Conservation (phyloP, 805 yeast genomes). For the Cyberlindnera petersonii region DNA sequence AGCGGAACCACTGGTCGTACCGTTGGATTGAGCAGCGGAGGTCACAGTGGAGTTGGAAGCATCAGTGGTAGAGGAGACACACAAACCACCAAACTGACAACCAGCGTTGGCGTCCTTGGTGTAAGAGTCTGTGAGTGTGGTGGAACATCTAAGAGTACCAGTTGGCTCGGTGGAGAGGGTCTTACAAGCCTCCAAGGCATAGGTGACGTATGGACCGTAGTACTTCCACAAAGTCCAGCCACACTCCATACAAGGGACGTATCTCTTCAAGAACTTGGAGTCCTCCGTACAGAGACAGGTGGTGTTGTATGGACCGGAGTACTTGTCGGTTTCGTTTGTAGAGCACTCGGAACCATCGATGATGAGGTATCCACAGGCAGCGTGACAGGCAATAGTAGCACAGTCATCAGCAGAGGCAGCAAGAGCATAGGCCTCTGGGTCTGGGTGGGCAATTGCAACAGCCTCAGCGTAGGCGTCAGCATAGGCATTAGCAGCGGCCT, state of each 20-base stretch:
- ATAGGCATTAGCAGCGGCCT: constrained; percentile 25
- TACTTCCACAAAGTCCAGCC: constrained; percentile 39
- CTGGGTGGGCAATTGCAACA: constrained; percentile 29
- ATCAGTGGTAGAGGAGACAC: constrained; percentile 9
- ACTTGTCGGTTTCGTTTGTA: constrained; percentile 18
- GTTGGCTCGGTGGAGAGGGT: constrained; percentile 34
- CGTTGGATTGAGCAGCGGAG: constrained; percentile 7
- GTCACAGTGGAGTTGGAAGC: constrained; percentile 2
- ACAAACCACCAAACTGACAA: constrained; percentile 19
- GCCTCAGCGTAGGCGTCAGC: constrained; percentile 29
- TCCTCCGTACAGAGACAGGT: constrained; percentile 32
- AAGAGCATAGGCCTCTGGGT: constrained; percentile 29
- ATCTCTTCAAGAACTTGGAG: constrained; percentile 27
- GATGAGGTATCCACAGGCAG: constrained; percentile 34
- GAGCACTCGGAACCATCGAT: constrained; percentile 30
- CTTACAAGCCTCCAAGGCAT: constrained; percentile 32
- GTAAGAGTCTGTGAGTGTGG: constrained; percentile 22
- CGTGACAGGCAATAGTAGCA: constrained; percentile 33
- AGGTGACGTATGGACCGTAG: constrained; percentile 31
- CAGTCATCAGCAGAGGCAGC: constrained; percentile 31
- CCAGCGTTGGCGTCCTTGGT: constrained; percentile 20
- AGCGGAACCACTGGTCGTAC: constrained; percentile 14
- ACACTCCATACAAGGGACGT: constrained; percentile 36
- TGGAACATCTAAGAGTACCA: constrained; percentile 31
- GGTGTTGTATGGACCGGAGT: constrained; percentile 30